Evolutionary conservation across 1,284 basidiomycete species (phyloP).

Genomic region (Cryptococcus depauperatus): DNA sequence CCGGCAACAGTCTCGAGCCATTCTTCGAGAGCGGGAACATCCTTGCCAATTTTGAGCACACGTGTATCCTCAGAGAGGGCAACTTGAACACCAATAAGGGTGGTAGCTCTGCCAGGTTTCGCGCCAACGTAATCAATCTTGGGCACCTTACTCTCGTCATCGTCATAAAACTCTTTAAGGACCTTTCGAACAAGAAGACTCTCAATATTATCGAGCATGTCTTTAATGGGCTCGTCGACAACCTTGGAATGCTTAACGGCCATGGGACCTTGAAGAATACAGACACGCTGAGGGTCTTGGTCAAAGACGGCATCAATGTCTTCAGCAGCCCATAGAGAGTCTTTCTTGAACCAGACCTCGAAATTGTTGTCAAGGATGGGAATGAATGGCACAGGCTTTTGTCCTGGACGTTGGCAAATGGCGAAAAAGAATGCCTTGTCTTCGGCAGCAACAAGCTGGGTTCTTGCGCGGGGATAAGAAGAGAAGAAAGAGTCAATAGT

Average conservation of each 20-base stretch:
- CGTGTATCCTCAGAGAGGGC: conserved; percentile 49
- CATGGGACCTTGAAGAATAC: conserved; percentile 93
- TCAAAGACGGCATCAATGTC: conserved; percentile 98
- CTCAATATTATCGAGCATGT: conserved; percentile 83
- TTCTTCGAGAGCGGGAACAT: conserved; percentile 55
- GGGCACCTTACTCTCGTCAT: conserved; percentile 72
- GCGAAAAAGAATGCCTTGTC: conserved; percentile 93
- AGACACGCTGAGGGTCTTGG: conserved; percentile 94
- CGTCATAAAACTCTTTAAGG: conserved; percentile 70
- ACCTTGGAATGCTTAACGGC: conserved; percentile 78
- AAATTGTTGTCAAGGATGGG: conserved; percentile 89
- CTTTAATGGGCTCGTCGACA: conserved; percentile 89
- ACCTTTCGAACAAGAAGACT: conserved; percentile 67
- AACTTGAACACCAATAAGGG: conserved; percentile 49
- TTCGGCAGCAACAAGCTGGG: conserved; percentile 86
- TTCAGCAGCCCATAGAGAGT: conserved; percentile 95
- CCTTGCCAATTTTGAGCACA: conserved; percentile 54
- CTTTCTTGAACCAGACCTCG: conserved; percentile 99
- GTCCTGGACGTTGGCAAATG: conserved; percentile 86
- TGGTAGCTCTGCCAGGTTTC: conserved; percentile 45
- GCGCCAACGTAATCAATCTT: conserved; percentile 76
- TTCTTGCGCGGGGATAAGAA: conserved; percentile 69
- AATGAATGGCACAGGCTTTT: conserved; percentile 98
- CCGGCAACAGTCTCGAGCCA: conserved; percentile 88
- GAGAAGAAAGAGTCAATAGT: conserved; percentile 80